These are phyloP conservation scores for Stereum hirsutum DNA, from an alignment of 1,284 basidiomycete genomes.

Conservation along the genomic window DNA sequence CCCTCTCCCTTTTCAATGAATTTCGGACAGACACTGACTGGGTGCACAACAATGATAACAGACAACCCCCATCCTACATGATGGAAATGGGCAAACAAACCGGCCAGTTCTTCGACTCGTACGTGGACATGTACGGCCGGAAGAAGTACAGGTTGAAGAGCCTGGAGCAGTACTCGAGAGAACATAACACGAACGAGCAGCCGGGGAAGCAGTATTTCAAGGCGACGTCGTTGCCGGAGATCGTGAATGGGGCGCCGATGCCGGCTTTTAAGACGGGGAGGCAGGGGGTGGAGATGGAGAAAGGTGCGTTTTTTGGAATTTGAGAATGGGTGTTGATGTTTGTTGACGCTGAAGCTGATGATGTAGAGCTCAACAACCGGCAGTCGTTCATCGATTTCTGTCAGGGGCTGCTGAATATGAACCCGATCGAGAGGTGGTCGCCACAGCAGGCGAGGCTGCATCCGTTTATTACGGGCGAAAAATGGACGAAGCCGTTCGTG, in stretches of 20 bases:
- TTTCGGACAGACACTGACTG: background rate
- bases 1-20: constrained; percentile 3
- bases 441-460: constrained; percentile 94
- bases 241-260: constrained; percentile 93
- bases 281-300: constrained; percentile 84
- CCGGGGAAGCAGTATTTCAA: constrained; percentile 99
- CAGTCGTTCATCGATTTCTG: constrained; percentile 98
- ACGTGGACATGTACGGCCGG: constrained; percentile 75
- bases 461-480: constrained; percentile 98
- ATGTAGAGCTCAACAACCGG: constrained; percentile 83
- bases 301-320: constrained; percentile 49
- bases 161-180: constrained; percentile 90
- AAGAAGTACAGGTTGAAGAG: constrained; percentile 88
- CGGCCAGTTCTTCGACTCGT: constrained; percentile 86
- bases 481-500: constrained; percentile 82
- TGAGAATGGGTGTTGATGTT: constrained; percentile 7
- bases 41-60: too few species aligned
- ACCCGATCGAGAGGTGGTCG: constrained; percentile 94
- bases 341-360: background rate
- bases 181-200: constrained; percentile 93
- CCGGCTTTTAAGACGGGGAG: constrained; percentile 66
- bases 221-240: constrained; percentile 88
- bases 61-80: constrained; percentile 87
- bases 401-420: constrained; percentile 87
- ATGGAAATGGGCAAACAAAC: constrained; percentile 96